Base-by-base conservation (phyloP, 129 eudicot genomes). In the Arctium minus region DNA sequence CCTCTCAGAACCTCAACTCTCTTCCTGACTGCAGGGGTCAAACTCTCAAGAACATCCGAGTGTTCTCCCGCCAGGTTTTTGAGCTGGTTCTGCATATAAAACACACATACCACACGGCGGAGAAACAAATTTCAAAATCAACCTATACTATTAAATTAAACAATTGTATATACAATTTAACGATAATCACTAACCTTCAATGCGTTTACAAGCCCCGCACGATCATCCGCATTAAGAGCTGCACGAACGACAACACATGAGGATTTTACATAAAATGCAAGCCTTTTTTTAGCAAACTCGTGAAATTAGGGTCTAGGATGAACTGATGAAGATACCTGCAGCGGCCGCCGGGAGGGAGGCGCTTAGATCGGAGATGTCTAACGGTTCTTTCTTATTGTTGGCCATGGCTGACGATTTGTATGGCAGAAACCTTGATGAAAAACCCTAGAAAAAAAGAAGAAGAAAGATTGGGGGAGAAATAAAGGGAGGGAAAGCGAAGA, bases 191-290 rank as follows among this genome's bases (percentile, higher is more conserved):
- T 32, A 32, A 93, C 97, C 95, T 93, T 93, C 18, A 93, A 87
- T 35, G 92, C 95, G 86, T 93, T 89, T 15, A 93, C 94, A 78
- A 93, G 91, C 1, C 87, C 95, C 65, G 89, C 95, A 81, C 97
- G 92, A 88, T 91, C 95, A 85, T 89, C 95, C 0, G 91, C 88
- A 36, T 92, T 92, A 70, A 90, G 86, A 88, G 94, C 97, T 92
- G 70, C 86, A 79, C 1, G 48, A 3, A 78, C 33, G 11, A 85
- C 9, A 40, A 60, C 74, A 78, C 13, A 78, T 6, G 22, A 39
- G 3, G 56, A 73, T 73, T 22, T 39, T 73, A 60, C 3, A 13
- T 7, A 79, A n/a, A 53, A 11, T 6, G 10, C 5, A 53, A 17
- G 50, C 0, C 0, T 33, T 33, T 17, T 5, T 50, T 32, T 17